A percentile compares a stretch with the other conserved stretches of the same genome.
These are phyloP conservation scores for Geosmithia putterillii DNA, from an alignment of 2,329 filamentous ascomycete genomes.

Conservation along the genomic window DNA sequence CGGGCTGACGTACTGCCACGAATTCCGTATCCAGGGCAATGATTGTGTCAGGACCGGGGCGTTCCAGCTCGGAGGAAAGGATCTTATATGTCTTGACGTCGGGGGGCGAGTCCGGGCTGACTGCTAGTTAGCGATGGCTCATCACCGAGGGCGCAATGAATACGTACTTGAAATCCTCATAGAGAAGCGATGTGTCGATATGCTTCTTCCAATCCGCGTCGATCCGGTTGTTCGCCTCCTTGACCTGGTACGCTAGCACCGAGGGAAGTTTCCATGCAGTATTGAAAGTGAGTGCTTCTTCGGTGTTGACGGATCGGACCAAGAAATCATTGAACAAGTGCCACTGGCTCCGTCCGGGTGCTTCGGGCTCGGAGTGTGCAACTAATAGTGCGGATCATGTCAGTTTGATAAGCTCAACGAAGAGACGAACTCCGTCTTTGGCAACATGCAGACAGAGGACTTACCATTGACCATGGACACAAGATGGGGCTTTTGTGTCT, in stretches of 20 bases:
- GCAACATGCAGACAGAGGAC: no score
- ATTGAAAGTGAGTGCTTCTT: constrained; percentile 84
- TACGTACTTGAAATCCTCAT: constrained; percentile 50
- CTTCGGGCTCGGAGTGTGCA: constrained; percentile 49
- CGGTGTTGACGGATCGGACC: constrained; percentile 64
- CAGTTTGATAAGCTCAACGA: constrained; percentile 7
- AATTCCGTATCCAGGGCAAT: constrained; percentile 95
- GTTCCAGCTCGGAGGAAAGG: constrained; percentile 47
- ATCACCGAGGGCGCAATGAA: neutral
- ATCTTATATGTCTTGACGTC: constrained; percentile 43
- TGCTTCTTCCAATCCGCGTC: constrained; percentile 78
- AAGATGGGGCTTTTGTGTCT: constrained; percentile 79
- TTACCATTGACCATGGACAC: constrained; percentile 81
- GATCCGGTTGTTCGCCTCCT: constrained; percentile 66
- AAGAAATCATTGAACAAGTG: constrained; percentile 97
- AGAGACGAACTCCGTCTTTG: neutral
- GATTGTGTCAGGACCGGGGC: constrained; percentile 58
- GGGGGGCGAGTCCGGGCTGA: neutral
- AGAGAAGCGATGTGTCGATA: constrained; percentile 76
- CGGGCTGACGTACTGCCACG: constrained; percentile 80
- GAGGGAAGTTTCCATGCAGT: constrained; percentile 87
- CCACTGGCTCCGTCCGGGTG: constrained; percentile 61
- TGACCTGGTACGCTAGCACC: constrained; percentile 76
- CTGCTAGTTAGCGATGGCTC: constrained; percentile 10
- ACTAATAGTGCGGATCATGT: constrained; percentile 31